phyloP scores from a whole-genome alignment of 164 flowering plant genomes.

The Vitis labrusca region DNA sequence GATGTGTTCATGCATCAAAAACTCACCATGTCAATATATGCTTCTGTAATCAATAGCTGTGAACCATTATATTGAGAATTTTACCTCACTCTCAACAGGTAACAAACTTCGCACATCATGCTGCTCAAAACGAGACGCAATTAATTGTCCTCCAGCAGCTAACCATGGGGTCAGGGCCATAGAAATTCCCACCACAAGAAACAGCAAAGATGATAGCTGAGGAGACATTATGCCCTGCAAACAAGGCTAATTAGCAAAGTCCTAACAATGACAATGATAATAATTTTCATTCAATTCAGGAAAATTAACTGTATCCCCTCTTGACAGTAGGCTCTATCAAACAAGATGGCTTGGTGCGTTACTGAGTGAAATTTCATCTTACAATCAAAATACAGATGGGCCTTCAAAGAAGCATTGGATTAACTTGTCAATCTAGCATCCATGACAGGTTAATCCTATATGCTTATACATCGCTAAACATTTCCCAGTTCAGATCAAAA shows the following conservation, averaged over 20 bases:
- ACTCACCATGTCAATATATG: not conserved
- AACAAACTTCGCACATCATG: conserved; percentile 94
- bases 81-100: conserved; percentile 98
- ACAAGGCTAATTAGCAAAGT: conserved; percentile 6
- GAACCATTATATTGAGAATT: not conserved
- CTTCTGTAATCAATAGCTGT: not conserved
- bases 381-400: no score
- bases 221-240: conserved; percentile 94
- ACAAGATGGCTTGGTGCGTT: no score
- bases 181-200: conserved; percentile 98
- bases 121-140: conserved; percentile 95
- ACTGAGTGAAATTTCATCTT: no score
- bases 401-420: no score
- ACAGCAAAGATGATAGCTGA: conserved; percentile 89
- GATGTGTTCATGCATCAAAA: not conserved
- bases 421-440: no score
- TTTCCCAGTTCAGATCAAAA: not conserved
- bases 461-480: not conserved
- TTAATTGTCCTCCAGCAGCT: conserved; percentile 98
- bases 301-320: no score
- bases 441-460: no score
- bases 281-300: no score
- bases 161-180: conserved; percentile 98
- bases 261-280: not conserved
- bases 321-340: no score